Percentiles rank a stretch among this genome's conserved stretches.
These are phyloP conservation scores for Suillus paluster DNA, from an alignment of 768 basidiomycete species.

Conservation along the genomic window DNA sequence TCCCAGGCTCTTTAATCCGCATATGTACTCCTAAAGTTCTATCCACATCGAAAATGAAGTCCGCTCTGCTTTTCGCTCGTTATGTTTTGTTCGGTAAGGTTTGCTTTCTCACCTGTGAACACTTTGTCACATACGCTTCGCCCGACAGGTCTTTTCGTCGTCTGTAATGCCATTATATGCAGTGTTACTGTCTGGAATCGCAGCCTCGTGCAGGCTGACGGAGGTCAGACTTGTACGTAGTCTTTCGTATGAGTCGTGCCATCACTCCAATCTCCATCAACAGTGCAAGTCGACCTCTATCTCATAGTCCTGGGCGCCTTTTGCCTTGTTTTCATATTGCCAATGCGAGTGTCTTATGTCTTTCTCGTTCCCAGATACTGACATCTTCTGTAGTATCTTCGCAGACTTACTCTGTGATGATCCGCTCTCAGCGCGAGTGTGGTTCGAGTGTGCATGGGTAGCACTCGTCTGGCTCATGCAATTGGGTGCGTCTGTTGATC, in stretches of 20 bases:
- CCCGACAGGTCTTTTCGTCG: slow-evolving; percentile 56
- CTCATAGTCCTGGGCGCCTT: slow-evolving; percentile 62
- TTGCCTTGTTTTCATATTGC: slow-evolving; percentile 60
- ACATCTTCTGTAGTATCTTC: slow-evolving; percentile 48
- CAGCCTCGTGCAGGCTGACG: slow-evolving; percentile 46
- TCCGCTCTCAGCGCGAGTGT: slow-evolving; percentile 61
- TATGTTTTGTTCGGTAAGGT: slow-evolving; percentile 62
- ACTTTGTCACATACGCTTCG: background rate
- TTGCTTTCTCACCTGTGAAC: background rate
- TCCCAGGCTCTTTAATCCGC: slow-evolving; percentile 25
- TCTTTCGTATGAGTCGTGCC: slow-evolving; percentile 4
- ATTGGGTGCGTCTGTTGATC: slow-evolving; percentile 50
- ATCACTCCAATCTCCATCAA: slow-evolving; percentile 13
- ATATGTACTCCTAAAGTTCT: slow-evolving; percentile 31
- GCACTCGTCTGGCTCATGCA: slow-evolving; percentile 59
- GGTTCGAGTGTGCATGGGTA: slow-evolving; percentile 74
- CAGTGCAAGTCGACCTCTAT: slow-evolving; percentile 59
- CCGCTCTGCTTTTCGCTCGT: slow-evolving; percentile 53
- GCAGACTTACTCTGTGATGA: slow-evolving; percentile 58
- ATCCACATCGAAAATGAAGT: slow-evolving; percentile 42
- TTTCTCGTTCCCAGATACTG: slow-evolving; percentile 1
- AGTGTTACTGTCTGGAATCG: slow-evolving; percentile 74
- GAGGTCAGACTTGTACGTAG: slow-evolving; percentile 43
- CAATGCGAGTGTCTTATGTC: slow-evolving; percentile 49
- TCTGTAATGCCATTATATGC: slow-evolving; percentile 67